Evolutionary conservation across 768 basidiomycete genomes (phyloP), one percentile per base, ranked within the genome.

Genomic region (Rickenella mellea): DNA sequence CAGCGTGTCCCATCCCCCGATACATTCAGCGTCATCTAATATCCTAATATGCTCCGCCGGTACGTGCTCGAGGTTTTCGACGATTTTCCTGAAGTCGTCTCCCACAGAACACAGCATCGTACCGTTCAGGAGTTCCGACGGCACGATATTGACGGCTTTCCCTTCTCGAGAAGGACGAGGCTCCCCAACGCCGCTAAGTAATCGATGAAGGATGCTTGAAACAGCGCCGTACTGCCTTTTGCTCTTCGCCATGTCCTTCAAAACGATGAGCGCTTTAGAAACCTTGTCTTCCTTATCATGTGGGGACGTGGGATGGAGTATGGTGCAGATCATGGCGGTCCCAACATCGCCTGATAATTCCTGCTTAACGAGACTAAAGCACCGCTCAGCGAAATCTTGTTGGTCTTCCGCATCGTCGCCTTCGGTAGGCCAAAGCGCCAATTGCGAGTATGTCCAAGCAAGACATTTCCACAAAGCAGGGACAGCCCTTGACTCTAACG

Each of bases 391-490:
- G 12, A 36, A 19, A 17, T 17, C 3, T 12, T 17, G 33, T 7
- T 36, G 33, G 22, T 47, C 40, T 27, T 45, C 45, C 12, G 37
- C 38, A 8, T 39, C 36, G 15, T 27, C 40, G 12, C 46, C 48
- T 14, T 40, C 46, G 2, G 19, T 24, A 5, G 32, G 26, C 26
- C 47, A 40, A 27, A 52, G 36, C 26, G n/a, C n/a, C n/a, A n/a
- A n/a, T n/a, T 41, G 42, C 9, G 44, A 25, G 19, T 41, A 50
- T 1, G 49, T 28, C 53, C 53, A 55, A 3, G 53, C 37, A 28
- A 52, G 37, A 2, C 48, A 41, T 21, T 48, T 44, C 53, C 53
- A 55, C 17, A 44, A 43, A 19, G 48, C 30, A 5, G 43, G 27
- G 2, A 46, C 40, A 7, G 45, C 37, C 8, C 41, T 38, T 29